phyloP scores from a whole-genome alignment of 345 rosid genomes.

The Aegle marmelos region DNA sequence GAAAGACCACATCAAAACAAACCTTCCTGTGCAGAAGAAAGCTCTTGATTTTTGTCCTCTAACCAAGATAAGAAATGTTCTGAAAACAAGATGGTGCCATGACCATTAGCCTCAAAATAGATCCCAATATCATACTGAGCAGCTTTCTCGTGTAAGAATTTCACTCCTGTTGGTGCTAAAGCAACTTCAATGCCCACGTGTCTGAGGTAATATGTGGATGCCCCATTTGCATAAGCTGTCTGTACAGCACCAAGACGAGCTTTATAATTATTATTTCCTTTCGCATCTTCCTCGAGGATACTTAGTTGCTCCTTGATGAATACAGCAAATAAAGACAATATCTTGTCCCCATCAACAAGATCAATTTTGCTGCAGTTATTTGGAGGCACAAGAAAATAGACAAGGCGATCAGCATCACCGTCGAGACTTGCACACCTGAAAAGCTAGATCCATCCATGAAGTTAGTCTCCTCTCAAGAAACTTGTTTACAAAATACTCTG shows the following conservation, averaged over 20 bases:
- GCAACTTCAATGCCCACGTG: constrained; percentile 65
- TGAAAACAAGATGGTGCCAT: constrained; percentile 86
- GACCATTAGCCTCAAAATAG: constrained; percentile 98
- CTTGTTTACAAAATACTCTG: not conserved
- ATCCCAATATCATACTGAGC: constrained; percentile 81
- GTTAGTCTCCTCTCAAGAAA: constrained; percentile 16
- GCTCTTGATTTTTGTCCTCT: constrained; percentile 43
- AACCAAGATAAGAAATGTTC: constrained; percentile 56
- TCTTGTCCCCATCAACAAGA: constrained; percentile 94
- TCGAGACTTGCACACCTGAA: constrained; percentile 95
- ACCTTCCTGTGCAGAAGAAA: constrained; percentile 52
- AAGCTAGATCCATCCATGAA: constrained; percentile 33
- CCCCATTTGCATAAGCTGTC: constrained; percentile 98
- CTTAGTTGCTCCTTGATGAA: constrained; percentile 76
- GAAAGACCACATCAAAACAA: constrained; percentile 6
- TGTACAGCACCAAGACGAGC: constrained; percentile 76
- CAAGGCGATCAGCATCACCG: constrained; percentile 94
- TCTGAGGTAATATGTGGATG: constrained; percentile 73
- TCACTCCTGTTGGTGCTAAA: constrained; percentile 85
- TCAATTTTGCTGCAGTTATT: constrained; percentile 40
- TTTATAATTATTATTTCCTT: constrained; percentile 19
- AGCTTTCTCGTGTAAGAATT: constrained; percentile 80
- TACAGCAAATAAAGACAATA: constrained; percentile 76
- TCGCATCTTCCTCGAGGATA: constrained; percentile 35
- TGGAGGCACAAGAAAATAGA: constrained; percentile 56